Evolutionary conservation across 768 basidiomycete species (phyloP), one percentile per base, ranked within the genome.

Genomic region (Postia placenta): DNA sequence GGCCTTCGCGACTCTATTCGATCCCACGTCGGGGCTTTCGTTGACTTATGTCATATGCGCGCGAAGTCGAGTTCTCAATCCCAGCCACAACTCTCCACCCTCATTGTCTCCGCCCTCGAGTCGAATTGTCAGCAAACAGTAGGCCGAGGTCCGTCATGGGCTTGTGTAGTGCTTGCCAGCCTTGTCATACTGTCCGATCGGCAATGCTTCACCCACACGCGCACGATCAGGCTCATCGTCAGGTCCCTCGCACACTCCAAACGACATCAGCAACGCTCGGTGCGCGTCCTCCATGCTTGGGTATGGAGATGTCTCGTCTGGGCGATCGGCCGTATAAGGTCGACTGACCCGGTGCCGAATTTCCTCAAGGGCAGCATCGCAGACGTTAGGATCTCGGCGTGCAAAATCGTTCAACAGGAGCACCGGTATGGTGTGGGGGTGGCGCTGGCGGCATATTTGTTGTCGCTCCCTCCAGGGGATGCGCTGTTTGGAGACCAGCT

Each of bases 291-390:
- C 6, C 69, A 74, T 37, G 59, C 72, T 1, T 69, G 69, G 28
- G 61, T 75, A 19, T 85, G 81, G 81, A 69, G 66, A 45, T 71
- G 75, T 45, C 65, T 83, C 23, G 62, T 83, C 19, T 83, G 82
- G 81, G 71, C 74, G 1, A 81, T 75, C 50, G 63, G 71, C 17
- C 69, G 68, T 15, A 56, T 81, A 40, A 20, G 42, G 20, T 33
- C 42, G 5, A n/a, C 22, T 5, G 45, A 17, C 35, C 27, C 33
- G 39, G 30, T 22, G 27, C 11, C 22, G 17, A 30, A 30, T 35
- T 3, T 6, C 19, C 12, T 30, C 14, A 30, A 24, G 26, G 6
- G 4, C 11, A 5, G 39, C 24, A 15, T 22, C 5, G 3, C 14
- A n/a, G 24, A 39, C n/a, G 19, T 27, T 33, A 52, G 58, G 39